phyloP scores from a whole-genome alignment of 192 early-diverging fungal species.

The Borealophlyctis nickersoniae region DNA sequence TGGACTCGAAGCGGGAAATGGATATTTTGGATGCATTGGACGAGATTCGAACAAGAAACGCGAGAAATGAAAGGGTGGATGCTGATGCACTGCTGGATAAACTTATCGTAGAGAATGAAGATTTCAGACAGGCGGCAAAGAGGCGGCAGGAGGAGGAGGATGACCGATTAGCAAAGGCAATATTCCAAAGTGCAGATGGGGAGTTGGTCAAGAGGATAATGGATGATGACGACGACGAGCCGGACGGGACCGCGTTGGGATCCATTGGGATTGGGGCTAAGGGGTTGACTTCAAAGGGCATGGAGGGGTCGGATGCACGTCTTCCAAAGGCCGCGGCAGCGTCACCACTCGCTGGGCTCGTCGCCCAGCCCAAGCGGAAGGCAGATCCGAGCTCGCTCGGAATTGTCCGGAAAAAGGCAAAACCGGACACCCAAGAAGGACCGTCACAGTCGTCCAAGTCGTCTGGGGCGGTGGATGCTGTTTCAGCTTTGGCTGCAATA shows the following conservation, averaged over 20 bases:
- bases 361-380: too few relatives aligned
- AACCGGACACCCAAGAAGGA: background rate
- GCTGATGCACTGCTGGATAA: constrained; percentile 60
- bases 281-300: too few relatives aligned
- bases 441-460: background rate
- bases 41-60: constrained; percentile 88
- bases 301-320: too few relatives aligned
- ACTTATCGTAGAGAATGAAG: constrained; percentile 30
- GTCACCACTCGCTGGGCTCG: too few relatives aligned
- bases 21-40: constrained; percentile 96
- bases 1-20: constrained; percentile 94
- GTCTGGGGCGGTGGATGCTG: too few relatives aligned
- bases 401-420: background rate
- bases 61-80: constrained; percentile 73
- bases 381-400: background rate
- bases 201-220: constrained; percentile 57
- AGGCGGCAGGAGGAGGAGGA: constrained; percentile 61
- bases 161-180: constrained; percentile 51
- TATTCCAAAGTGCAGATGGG: constrained; percentile 67
- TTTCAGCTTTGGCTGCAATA: background rate
- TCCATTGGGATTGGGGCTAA: too few relatives aligned
- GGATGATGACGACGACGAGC: constrained; percentile 42
- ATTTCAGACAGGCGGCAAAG: constrained; percentile 28
- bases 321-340: too few relatives aligned
- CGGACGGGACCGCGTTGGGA: too few relatives aligned